phyloP scores from a whole-genome alignment of 2,329 filamentous ascomycete species.

The Fusarium torulosum region DNA sequence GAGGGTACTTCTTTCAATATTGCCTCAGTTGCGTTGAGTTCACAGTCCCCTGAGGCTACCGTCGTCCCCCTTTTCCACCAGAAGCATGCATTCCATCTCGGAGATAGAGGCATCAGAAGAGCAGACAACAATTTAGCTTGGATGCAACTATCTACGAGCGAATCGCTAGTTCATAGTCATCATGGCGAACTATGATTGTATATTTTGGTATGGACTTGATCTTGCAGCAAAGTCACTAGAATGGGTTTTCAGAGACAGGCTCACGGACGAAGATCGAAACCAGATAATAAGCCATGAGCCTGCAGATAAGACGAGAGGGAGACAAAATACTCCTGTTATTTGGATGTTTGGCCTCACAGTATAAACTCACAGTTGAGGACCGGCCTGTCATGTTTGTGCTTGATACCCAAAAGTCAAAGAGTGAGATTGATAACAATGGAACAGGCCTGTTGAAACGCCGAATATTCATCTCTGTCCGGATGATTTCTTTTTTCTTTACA shows the following conservation, averaged over 20 bases:
- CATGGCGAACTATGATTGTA: slow-evolving; percentile 75
- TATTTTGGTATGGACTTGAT: slow-evolving; percentile 67
- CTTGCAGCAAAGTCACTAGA: slow-evolving; percentile 70
- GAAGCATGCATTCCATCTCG: slow-evolving; percentile 81
- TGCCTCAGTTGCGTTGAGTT: slow-evolving; percentile 77
- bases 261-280: slow-evolving; percentile 44
- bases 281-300: not conserved
- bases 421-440: not conserved
- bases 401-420: not conserved
- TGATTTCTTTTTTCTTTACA: slow-evolving; percentile 63
- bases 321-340: slow-evolving; percentile 53
- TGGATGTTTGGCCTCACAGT: slow-evolving; percentile 65
- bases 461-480: slow-evolving; percentile 43
- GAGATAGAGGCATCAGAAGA: too few species aligned
- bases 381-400: slow-evolving; percentile 64
- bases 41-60: slow-evolving; percentile 76
- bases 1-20: too few species aligned
- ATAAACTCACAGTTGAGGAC: slow-evolving; percentile 63
- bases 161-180: slow-evolving; percentile 77
- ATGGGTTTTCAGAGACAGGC: slow-evolving; percentile 61
- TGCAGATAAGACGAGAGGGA: slow-evolving; percentile 36
- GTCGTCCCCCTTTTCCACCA: slow-evolving; percentile 72
- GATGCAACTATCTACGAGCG: too few species aligned
- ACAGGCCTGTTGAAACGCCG: slow-evolving; percentile 25
- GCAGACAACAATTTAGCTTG: too few species aligned